Base-by-base conservation (phyloP, 768 basidiomycete species). In the Kwoniella dejecticola region DNA sequence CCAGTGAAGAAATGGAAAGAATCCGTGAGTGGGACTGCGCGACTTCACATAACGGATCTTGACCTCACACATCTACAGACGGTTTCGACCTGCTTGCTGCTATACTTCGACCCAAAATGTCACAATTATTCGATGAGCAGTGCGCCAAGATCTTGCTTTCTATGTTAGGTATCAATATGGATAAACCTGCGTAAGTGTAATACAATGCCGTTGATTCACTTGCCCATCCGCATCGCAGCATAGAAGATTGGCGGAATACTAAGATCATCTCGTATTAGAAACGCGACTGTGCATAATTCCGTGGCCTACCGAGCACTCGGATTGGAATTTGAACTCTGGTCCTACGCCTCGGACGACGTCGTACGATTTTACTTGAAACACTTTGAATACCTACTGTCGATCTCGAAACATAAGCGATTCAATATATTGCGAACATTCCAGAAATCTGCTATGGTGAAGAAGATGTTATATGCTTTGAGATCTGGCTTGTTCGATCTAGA, bases 1-100 rank as follows among this genome's bases (percentile, higher is more conserved):
- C 91, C 70, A 93, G 90, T 33, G 93, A 94, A 73, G 94, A 96
- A 68, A 91, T 94, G 88, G 93, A 95, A 73, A 83, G 88, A 31
- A 79, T 92, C 55, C 86, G 91, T 92, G 68, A 70, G 88, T 82
- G 8, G 27, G 8, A 30, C 19, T 42, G 17, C 64, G n/a, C 15
- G 59, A n/a, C 27, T n/a, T 27, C 17, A 19, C 47, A 41, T 44
- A n/a, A n/a, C n/a, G n/a, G n/a, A n/a, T n/a, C n/a, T n/a, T n/a
- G n/a, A n/a, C n/a, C n/a, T n/a, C n/a, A n/a, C n/a, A n/a, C n/a
- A n/a, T n/a, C 2, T 46, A 15, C 67, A 92, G 91, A 87, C 55
- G 93, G 91, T 10, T 97, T 94, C 69, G 93, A 95, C 54, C 86
- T 91, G 36, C 82, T 97, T 3, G 86, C 86, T 0, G 85, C 85